Conservation (phyloP, 768 basidiomycete genomes). For the Fibroporia radiculosa region DNA sequence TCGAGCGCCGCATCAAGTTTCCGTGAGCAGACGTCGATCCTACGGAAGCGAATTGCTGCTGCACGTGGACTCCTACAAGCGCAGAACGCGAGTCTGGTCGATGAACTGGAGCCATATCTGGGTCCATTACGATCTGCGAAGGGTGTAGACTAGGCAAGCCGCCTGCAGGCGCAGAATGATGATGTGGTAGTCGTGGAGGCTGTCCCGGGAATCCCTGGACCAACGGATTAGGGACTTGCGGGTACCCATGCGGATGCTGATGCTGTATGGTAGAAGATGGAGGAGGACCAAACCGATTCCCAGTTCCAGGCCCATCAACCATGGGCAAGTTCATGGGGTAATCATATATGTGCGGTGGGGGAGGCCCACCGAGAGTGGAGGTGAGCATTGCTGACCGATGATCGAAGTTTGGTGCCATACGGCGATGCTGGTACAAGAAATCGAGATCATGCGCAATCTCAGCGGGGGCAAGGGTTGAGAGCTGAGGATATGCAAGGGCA, state of each 20-base stretch:
- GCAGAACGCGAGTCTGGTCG: constrained; percentile 12
- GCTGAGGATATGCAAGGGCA: constrained; percentile 22
- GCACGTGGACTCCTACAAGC: constrained; percentile 7
- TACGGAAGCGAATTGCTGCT: constrained; percentile 5
- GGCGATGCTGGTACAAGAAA: constrained; percentile 19
- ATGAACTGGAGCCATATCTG: constrained; percentile 13
- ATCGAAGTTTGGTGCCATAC: constrained; percentile 10
- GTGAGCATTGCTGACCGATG: constrained; percentile 11
- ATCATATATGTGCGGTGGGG: constrained; percentile 13
- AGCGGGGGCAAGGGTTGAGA: constrained; percentile 19
- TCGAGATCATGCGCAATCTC: constrained; percentile 28
- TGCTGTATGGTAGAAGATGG: constrained; percentile 5
- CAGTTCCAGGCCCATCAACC: constrained; percentile 12
- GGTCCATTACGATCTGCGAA: constrained; percentile 18
- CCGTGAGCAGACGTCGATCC: constrained; percentile 5
- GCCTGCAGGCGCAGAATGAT: constrained; percentile 18
- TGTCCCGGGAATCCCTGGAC: constrained; percentile 12
- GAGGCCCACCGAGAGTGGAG: constrained; percentile 6
- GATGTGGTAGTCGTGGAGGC: constrained; percentile 15
- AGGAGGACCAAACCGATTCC: constrained; percentile 12
- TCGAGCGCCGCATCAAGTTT: constrained; percentile 19
- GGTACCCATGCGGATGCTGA: constrained; percentile 6
- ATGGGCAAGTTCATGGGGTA: constrained; percentile 13
- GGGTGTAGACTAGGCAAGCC: constrained; percentile 12
- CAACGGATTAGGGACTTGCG: constrained; percentile 7